Conservation (phyloP, 75 land plant species). For the Selaginella tamariscina region DNA sequence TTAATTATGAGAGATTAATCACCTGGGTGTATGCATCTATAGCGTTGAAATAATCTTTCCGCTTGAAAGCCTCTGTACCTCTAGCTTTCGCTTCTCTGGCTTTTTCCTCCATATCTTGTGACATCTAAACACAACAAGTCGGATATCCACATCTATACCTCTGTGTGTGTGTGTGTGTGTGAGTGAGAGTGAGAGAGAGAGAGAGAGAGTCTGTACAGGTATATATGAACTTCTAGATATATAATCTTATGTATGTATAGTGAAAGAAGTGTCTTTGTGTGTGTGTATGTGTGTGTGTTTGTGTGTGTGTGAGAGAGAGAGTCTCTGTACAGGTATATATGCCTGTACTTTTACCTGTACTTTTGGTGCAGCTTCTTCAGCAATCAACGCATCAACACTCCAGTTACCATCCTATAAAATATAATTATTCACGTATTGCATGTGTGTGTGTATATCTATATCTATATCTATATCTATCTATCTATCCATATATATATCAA, state of each 20-base stretch:
- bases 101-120: slow-evolving; percentile 57
- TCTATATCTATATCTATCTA: too few species aligned
- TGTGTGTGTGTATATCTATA: too few species aligned
- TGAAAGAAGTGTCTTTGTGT: too few species aligned
- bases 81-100: slow-evolving; percentile 80
- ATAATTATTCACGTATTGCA: too few species aligned
- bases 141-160: background rate
- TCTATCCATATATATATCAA: too few species aligned
- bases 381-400: slow-evolving; percentile 64
- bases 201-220: background rate
- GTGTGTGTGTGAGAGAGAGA: background rate
- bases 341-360: background rate
- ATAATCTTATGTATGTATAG: too few species aligned
- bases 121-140: slow-evolving; percentile 30
- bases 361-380: slow-evolving; percentile 26
- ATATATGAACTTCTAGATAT: too few species aligned
- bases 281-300: too few species aligned
- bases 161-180: too few species aligned
- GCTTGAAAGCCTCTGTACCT: slow-evolving; percentile 77
- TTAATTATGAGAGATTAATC: background rate
- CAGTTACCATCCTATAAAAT: slow-evolving; percentile 49
- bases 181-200: background rate
- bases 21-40: slow-evolving; percentile 99
- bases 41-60: slow-evolving; percentile 56
- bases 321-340: background rate